These are phyloP conservation scores for Capsicum pubescens DNA, from an alignment of 257 asterid species.

Conservation along the genomic window DNA sequence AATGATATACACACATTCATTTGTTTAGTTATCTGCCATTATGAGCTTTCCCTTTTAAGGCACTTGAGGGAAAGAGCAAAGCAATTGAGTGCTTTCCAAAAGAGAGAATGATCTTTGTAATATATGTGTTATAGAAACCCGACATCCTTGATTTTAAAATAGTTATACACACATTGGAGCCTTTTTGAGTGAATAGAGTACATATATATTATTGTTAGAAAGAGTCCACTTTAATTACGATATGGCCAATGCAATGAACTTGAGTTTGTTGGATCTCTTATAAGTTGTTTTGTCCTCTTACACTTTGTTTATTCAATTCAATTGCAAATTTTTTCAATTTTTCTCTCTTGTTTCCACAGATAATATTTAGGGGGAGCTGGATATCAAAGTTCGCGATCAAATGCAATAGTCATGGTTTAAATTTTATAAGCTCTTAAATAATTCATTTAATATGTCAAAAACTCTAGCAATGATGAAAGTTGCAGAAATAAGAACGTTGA, in stretches of 20 bases:
- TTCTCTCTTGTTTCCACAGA: not conserved
- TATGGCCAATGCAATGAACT: not conserved
- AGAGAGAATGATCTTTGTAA: slow-evolving; percentile 24
- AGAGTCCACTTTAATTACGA: not conserved
- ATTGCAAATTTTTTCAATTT: not conserved
- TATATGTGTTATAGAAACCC: not conserved
- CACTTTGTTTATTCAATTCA: not conserved
- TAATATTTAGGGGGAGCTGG: not conserved
- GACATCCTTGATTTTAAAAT: slow-evolving; percentile 18
- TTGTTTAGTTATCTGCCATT: slow-evolving; percentile 1
- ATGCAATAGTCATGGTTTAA: not conserved
- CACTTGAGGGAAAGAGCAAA: not conserved
- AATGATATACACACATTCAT: slow-evolving; percentile 20
- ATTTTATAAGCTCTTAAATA: not conserved
- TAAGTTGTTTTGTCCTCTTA: not conserved
- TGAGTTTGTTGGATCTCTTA: not conserved
- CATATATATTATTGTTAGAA: slow-evolving; percentile 2
- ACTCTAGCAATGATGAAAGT: not conserved
- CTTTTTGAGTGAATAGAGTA: not conserved
- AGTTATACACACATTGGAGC: not conserved
- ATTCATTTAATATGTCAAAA: not conserved
- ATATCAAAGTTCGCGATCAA: not conserved
- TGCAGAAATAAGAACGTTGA: not conserved
- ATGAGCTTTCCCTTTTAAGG: slow-evolving; percentile 18
- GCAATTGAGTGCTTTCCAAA: slow-evolving; percentile 24